Percentiles rank a stretch among this genome's conserved stretches.
Evolutionary conservation across 1,139 yeast genomes (phyloP).

Genomic region (Geotrichum aggregatum): DNA sequence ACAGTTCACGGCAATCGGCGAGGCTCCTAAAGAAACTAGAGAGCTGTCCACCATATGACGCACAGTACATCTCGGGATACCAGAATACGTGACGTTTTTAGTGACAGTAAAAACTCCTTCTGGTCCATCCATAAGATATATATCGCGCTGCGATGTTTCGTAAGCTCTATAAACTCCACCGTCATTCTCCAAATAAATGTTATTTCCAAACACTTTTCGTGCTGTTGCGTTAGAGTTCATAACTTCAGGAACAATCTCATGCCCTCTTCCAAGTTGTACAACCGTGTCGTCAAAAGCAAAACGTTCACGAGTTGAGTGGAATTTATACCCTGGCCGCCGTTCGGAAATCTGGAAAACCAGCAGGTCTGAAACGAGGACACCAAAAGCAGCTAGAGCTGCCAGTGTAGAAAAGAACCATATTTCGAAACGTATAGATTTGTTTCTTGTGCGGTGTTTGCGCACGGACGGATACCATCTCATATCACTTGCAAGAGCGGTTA

Average conservation of each 20-base stretch:
- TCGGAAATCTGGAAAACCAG: conserved; percentile 5
- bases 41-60: neutral
- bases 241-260: conserved; percentile 2
- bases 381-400: neutral
- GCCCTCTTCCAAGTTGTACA: neutral
- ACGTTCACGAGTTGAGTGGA: neutral
- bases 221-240: conserved; percentile 1
- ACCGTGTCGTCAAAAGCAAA: neutral
- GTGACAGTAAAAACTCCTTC: neutral
- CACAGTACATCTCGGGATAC: conserved; percentile 2
- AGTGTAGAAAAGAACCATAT: neutral
- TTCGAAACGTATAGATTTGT: too few relatives aligned
- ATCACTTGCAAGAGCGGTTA: conserved; percentile 2
- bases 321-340: neutral
- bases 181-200: neutral
- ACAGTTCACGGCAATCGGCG: conserved; percentile 1
- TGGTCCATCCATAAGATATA: conserved; percentile 4
- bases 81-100: neutral
- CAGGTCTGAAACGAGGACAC: conserved; percentile 6
- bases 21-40: neutral
- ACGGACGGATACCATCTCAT: conserved; percentile 6
- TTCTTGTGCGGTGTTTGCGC: neutral
- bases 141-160: neutral
- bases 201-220: conserved; percentile 4
- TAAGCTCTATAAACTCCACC: neutral